Base-by-base conservation (phyloP, 2,329 filamentous ascomycete genomes). In the Botrytis fabae region DNA sequence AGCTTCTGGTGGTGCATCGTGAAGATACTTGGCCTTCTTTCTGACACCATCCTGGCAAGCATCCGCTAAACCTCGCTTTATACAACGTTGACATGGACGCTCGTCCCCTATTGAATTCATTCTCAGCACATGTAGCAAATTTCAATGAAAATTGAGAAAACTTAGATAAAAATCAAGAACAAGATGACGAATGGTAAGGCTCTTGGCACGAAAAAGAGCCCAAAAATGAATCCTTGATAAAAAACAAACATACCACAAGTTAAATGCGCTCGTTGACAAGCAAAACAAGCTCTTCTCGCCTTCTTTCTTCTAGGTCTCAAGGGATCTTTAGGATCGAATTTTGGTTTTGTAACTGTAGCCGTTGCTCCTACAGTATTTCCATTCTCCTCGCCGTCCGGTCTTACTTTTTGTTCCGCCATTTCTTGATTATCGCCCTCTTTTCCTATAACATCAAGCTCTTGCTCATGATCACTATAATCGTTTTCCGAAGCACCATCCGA, bases 1-100 rank as follows among this genome's bases (percentile, higher is more conserved):
- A 63, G 94, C 94, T 81, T 97, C 94, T 70, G 94, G 90, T 51
- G 95, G 95, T 40, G 95, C 94, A 86, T 98, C 96, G 80, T 98
- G 95, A 73, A 99, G 92, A 82, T 99, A 99, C 83, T 99, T 99
- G 70, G 96, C 96, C 87, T 98, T 99, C 84, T 99, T 99, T 76
- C 96, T 92, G 69, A 98, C 94, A 71, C 96, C 96, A 81, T 99
- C 96, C 82, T 97, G 94, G 80, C 96, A 99, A 75, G 90, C 90
- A 81, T 97, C 94, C 79, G 94, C 93, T 35, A 98, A 88, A 63
- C 94, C 93, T 78, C 96, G 92, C 83, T 98, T 98, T 78, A 98
- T 94, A 82, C 96, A 99, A 80, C 96, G 88, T 80, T 94, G 90
- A 81, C 96, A 99, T 70, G 96, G 96, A 78, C 96, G 89, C 82